Evolutionary conservation across 805 yeast species (phyloP).

Genomic region (Candida ascalaphidarum): DNA sequence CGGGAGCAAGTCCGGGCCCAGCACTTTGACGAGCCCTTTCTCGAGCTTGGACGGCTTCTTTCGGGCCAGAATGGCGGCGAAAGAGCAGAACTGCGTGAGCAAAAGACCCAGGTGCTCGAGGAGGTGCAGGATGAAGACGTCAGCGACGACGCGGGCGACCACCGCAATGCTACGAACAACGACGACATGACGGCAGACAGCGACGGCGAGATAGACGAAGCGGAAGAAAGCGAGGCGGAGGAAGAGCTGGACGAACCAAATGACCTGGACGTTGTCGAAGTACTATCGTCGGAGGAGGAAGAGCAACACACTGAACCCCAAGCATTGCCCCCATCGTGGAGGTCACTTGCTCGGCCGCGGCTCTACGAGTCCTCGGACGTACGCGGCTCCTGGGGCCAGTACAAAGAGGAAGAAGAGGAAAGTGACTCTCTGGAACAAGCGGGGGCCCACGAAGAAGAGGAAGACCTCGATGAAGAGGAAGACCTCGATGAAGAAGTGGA

Average conservation of each 20-base stretch:
- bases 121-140: neutral
- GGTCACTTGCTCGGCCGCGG: too few relatives aligned
- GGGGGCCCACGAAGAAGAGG: slow-evolving; percentile 1
- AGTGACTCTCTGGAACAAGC: neutral
- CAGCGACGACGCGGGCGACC: slow-evolving; percentile 6
- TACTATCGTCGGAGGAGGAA: too few relatives aligned
- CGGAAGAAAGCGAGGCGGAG: slow-evolving; percentile 4
- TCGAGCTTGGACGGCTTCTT: slow-evolving; percentile 10
- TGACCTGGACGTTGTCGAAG: too few relatives aligned
- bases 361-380: too few relatives aligned
- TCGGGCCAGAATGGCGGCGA: slow-evolving; percentile 1
- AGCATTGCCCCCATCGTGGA: too few relatives aligned
- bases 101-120: neutral
- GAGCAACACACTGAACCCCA: too few relatives aligned
- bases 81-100: neutral
- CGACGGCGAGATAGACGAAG: slow-evolving; percentile 1
- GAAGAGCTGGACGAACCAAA: neutral
- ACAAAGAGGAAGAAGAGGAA: slow-evolving; percentile 1
- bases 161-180: slow-evolving; percentile 2
- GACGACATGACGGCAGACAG: neutral
- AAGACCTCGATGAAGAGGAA: slow-evolving; percentile 1
- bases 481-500: too few relatives aligned
- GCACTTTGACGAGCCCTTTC: slow-evolving; percentile 19
- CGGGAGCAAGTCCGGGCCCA: slow-evolving; percentile 10
- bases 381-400: too few relatives aligned